Evolutionary conservation across 306 rosid genomes (phyloP), one percentile per base, ranked within the genome.

Genomic region (Prinsepia uniflora): DNA sequence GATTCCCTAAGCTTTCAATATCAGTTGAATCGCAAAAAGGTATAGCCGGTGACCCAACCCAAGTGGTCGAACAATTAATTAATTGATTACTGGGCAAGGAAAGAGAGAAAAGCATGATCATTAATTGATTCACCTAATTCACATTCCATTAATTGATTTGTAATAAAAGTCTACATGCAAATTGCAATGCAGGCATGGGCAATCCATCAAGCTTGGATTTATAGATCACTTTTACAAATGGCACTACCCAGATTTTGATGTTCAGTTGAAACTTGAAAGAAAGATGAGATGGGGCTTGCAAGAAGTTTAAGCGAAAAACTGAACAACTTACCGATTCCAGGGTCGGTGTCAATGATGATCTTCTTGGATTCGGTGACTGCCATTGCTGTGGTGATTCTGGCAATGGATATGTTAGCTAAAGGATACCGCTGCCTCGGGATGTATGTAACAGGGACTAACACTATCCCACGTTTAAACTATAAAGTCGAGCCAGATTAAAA

Each of bases 301-400:
- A 53, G 24, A 53, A 30, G 36, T 30, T 30, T 30, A 53, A 53
- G 30, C 18, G 17, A 43, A 56, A 77, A 34, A 45, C 34, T 46
- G 64, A 68, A 66, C 30, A n/a, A 13, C 58, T 52, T 75, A 91
- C 98, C 98, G 58, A 93, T 87, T 41, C 98, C 98, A 41, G 98
- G 98, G 65, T 93, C 98, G 14, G 98, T 93, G 72, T 93, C 98
- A 44, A 93, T 93, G 76, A 93, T 90, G 75, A 90, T 84, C 87
- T 90, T 90, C 90, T 90, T 90, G 59, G 90, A 79, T 59, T 75
- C 80, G 5, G 79, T 46, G 7, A 7, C 54, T 47, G 84, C 85
- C 96, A 17, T 22, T 8, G 24, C 57, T 22, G 15, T 30, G 36
- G 36, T 30, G 4, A 30, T 30, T 30, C 4, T 30, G 36, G 36